Percentiles rank a stretch among this genome's conserved stretches.
phyloP scores from a whole-genome alignment of 2,329 filamentous ascomycete species.

The Phaeosphaeriaceae sp. region DNA sequence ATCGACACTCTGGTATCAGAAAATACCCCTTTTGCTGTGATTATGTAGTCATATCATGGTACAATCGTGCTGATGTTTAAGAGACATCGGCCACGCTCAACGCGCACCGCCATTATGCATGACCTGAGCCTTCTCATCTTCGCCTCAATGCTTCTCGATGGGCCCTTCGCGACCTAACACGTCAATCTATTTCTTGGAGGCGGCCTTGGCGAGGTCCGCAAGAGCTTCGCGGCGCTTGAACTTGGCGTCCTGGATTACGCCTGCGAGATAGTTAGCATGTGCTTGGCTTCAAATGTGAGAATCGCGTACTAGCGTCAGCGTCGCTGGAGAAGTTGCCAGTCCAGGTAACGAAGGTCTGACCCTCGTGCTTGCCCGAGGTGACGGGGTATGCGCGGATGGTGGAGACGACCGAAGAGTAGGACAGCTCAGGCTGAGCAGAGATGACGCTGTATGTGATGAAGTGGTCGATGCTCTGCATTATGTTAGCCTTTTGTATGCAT shows the following conservation, averaged over 20 bases:
- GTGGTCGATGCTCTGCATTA: slow-evolving; percentile 69
- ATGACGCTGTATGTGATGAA: slow-evolving; percentile 79
- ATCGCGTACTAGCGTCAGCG: slow-evolving; percentile 69
- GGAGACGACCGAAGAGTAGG: slow-evolving; percentile 71
- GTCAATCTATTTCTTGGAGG: slow-evolving; percentile 44
- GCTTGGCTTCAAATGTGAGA: neutral
- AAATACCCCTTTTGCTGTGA: neutral
- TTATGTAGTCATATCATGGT: neutral
- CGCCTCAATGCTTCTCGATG: neutral
- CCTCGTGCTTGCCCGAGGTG: slow-evolving; percentile 70
- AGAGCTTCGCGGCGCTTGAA: slow-evolving; percentile 78
- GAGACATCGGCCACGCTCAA: too few relatives aligned
- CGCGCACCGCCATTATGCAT: too few relatives aligned
- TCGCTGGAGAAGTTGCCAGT: slow-evolving; percentile 73
- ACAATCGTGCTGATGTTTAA: neutral
- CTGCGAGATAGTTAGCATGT: slow-evolving; percentile 46
- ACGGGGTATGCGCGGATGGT: slow-evolving; percentile 71
- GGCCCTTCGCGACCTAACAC: neutral
- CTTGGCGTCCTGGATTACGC: slow-evolving; percentile 76
- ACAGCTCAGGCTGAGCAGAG: slow-evolving; percentile 68
- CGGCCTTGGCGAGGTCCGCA: slow-evolving; percentile 67
- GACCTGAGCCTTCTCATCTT: neutral
- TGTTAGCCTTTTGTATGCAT: neutral
- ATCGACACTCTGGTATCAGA: neutral
- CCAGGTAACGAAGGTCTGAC: slow-evolving; percentile 73